These are phyloP conservation scores for Monosporascus sp. DNA, from an alignment of 2,329 filamentous ascomycete species.

Conservation along the genomic window DNA sequence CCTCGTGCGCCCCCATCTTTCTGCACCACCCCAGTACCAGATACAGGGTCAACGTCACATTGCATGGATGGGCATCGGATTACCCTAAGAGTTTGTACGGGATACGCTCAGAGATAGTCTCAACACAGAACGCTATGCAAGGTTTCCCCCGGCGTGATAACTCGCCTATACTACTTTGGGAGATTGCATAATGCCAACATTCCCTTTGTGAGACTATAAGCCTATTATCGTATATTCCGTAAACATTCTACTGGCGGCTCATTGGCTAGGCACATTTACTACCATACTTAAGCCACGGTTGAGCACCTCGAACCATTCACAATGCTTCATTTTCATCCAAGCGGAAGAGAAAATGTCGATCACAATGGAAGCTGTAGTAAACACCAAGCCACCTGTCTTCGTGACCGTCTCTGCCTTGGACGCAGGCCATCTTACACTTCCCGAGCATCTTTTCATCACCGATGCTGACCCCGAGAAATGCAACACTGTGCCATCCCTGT, in stretches of 20 bases:
- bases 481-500: conserved; percentile 45
- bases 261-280: too few species aligned
- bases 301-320: too few species aligned
- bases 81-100: neutral
- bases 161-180: too few species aligned
- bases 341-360: neutral
- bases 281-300: too few species aligned
- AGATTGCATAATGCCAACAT: too few species aligned
- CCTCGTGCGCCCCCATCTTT: neutral
- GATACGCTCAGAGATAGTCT: too few species aligned
- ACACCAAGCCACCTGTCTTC: conserved; percentile 8
- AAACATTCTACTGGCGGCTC: too few species aligned
- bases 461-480: conserved; percentile 35
- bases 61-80: neutral
- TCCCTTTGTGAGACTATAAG: too few species aligned
- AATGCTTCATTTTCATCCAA: too few species aligned
- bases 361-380: neutral
- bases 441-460: conserved; percentile 39
- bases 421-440: conserved; percentile 38
- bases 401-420: conserved; percentile 32
- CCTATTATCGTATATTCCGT: too few species aligned
- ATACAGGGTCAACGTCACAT: neutral
- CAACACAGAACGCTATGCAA: too few species aligned
- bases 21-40: neutral
- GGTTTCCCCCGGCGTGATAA: too few species aligned